Evolutionary conservation across 179 eudicot species (phyloP).

Genomic region (Silene noctiflora): DNA sequence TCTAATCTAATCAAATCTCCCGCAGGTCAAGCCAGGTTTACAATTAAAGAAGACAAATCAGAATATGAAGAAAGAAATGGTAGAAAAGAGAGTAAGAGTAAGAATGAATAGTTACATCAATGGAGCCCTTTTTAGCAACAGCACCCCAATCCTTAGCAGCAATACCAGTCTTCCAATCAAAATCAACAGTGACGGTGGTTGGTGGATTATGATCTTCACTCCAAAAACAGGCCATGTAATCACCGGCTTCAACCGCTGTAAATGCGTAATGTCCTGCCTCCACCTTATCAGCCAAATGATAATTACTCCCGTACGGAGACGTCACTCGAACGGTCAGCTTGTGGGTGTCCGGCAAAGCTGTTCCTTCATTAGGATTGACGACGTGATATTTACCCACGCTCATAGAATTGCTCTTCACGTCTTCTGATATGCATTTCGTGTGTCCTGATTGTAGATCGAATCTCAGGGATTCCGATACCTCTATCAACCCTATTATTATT

Average conservation of each 20-base stretch:
- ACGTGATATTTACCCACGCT: constrained; percentile 75
- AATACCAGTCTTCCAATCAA: constrained; percentile 88
- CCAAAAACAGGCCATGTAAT: constrained; percentile 86
- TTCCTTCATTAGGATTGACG: constrained; percentile 45
- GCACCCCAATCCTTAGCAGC: constrained; percentile 86
- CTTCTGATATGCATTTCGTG: constrained; percentile 84
- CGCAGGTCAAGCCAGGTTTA: too few species aligned
- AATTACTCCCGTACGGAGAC: constrained; percentile 59
- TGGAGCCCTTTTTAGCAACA: constrained; percentile 76
- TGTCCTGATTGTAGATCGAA: constrained; percentile 81
- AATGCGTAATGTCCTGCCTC: constrained; percentile 69
- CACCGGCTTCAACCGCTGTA: constrained; percentile 68
- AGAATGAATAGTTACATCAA: constrained; percentile 53
- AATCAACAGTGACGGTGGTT: constrained; percentile 56
- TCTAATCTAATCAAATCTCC: too few species aligned
- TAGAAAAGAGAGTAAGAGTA: background rate
- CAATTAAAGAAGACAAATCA: too few species aligned
- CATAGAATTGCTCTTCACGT: constrained; percentile 63
- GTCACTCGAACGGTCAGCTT: constrained; percentile 73
- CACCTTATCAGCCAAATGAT: constrained; percentile 58
- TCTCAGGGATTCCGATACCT: constrained; percentile 36
- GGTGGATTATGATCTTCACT: constrained; percentile 59
- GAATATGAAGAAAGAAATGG: too few species aligned
- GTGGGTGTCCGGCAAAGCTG: constrained; percentile 62
- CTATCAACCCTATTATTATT: constrained; percentile 32